Evolutionary conservation across 179 eudicot genomes (phyloP).

Genomic region (Carnegiea gigantea): DNA sequence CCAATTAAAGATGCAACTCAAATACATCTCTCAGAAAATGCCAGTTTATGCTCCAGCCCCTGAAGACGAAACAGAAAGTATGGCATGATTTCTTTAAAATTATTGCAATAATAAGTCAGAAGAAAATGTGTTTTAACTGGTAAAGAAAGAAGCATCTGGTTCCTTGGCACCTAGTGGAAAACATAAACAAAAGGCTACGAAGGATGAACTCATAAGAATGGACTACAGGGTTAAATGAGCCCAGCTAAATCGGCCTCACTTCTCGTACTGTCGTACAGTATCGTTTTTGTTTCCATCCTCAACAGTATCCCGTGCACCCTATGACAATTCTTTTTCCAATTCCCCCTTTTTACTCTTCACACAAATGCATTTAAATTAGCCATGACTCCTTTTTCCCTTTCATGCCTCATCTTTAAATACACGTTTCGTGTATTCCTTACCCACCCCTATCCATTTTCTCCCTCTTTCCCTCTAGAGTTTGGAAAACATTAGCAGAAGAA

Average conservation of each 20-base stretch:
- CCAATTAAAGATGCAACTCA: neutral
- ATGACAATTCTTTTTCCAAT: neutral
- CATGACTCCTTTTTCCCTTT: slow-evolving; percentile 11
- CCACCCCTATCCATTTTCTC: slow-evolving; percentile 17
- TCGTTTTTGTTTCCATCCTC: neutral
- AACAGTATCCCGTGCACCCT: slow-evolving; percentile 8
- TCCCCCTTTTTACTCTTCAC: neutral
- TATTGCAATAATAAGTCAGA: neutral
- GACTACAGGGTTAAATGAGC: slow-evolving; percentile 4
- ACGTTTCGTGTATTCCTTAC: slow-evolving; percentile 9
- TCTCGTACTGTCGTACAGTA: neutral
- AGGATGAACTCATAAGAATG: slow-evolving; percentile 10
- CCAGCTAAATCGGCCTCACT: slow-evolving; percentile 9
- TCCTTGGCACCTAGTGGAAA: neutral
- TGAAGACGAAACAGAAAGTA: neutral
- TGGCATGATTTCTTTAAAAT: neutral
- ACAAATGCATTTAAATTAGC: neutral
- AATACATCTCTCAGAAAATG: neutral
- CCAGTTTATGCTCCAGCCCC: neutral
- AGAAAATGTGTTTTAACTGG: neutral
- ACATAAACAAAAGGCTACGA: neutral
- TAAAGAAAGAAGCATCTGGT: neutral
- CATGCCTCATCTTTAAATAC: slow-evolving; percentile 31
- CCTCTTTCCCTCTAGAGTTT: slow-evolving; percentile 10
- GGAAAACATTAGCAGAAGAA: slow-evolving; percentile 12